phyloP scores from a whole-genome alignment of 176 grass and related monocot species.

The Hordeum marinum region DNA sequence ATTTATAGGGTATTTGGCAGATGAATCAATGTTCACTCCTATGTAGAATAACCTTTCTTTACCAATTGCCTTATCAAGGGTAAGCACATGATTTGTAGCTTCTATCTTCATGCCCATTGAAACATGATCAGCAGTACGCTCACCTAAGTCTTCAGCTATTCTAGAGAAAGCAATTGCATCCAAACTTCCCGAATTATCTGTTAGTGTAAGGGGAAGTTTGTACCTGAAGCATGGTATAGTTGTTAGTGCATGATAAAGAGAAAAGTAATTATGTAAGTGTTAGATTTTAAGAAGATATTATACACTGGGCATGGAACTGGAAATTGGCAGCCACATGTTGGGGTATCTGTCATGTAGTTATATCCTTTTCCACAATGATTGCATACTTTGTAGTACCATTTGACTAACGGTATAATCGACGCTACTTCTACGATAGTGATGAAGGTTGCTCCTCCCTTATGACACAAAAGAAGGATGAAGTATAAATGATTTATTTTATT shows the following conservation, averaged over 20 bases:
- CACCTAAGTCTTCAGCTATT: not conserved
- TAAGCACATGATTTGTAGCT: not conserved
- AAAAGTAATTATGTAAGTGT: not conserved
- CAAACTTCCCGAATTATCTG: not conserved
- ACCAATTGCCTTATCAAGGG: not conserved
- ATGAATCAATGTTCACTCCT: not conserved
- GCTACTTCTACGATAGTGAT: not conserved
- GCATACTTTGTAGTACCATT: conserved; percentile 5
- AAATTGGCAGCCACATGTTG: not conserved
- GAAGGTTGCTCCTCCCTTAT: not conserved
- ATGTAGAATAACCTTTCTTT: not conserved
- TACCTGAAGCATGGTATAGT: not conserved
- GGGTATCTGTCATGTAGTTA: not conserved
- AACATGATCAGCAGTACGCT: not conserved
- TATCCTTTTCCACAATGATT: not conserved
- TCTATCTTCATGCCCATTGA: not conserved
- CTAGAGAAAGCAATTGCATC: not conserved
- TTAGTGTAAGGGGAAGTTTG: not conserved
- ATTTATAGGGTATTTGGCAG: not conserved
- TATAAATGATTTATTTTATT: not conserved
- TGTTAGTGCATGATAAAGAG: not conserved
- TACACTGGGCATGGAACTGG: not conserved
- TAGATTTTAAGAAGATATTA: not conserved
- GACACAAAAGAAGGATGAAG: not conserved
- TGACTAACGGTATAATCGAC: not conserved